Conservation (phyloP, 495 filamentous ascomycete species). For the Daldinia loculata region DNA sequence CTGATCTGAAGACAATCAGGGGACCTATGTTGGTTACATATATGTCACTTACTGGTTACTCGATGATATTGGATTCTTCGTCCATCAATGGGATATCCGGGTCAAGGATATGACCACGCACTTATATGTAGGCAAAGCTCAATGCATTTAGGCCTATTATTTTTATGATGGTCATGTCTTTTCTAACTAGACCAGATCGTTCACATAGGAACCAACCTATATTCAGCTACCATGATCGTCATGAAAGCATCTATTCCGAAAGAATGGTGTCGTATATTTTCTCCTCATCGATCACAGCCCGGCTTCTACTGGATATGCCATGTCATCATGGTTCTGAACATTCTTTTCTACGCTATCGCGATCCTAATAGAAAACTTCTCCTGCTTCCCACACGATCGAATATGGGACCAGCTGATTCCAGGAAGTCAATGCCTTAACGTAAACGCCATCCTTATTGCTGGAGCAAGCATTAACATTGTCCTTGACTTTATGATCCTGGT, state of each 20-base stretch:
- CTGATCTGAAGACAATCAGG: neutral
- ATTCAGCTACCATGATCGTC: slow-evolving; percentile 28
- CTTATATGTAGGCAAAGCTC: slow-evolving; percentile 4
- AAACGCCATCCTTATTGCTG: slow-evolving; percentile 56
- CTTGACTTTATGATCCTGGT: slow-evolving; percentile 63
- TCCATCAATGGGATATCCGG: slow-evolving; percentile 30
- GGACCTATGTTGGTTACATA: slow-evolving; percentile 12
- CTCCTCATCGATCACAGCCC: slow-evolving; percentile 25
- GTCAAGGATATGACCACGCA: slow-evolving; percentile 4
- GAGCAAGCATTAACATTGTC: slow-evolving; percentile 60
- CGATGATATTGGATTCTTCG: slow-evolving; percentile 1
- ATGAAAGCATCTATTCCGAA: slow-evolving; percentile 46
- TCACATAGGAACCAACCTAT: slow-evolving; percentile 30
- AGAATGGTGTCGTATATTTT: slow-evolving; percentile 46
- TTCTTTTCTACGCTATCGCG: slow-evolving; percentile 51
- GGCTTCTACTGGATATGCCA: slow-evolving; percentile 45
- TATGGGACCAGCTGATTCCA: slow-evolving; percentile 1
- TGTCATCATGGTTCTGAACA: slow-evolving; percentile 49
- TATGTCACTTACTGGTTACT: slow-evolving; percentile 7
- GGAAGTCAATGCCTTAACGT: slow-evolving; percentile 51
- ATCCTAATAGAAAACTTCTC: slow-evolving; percentile 54
- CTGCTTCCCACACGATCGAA: slow-evolving; percentile 48
- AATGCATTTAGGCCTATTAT: no score
- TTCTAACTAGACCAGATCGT: slow-evolving; percentile 23
- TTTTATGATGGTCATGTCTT: no score